Base-by-base conservation (phyloP, 768 basidiomycete species). In the Galerina sulciceps region DNA sequence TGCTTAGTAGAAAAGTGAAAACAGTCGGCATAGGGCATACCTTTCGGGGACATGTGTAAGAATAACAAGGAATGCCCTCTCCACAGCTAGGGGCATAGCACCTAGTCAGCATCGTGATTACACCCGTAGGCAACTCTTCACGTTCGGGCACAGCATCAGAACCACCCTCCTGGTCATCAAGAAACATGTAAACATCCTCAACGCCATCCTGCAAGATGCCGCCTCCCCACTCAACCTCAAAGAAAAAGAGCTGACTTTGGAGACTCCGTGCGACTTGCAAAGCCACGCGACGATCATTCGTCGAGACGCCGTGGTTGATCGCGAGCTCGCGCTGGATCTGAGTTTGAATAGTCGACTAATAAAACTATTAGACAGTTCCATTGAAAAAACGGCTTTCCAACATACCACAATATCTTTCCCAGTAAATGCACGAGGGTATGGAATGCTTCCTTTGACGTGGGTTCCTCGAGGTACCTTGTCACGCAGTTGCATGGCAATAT, bases 181-280 rank as follows among this genome's bases (percentile, higher is more conserved):
- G 78, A 73, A 97, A 96, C 81, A 90, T 91, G 75, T 92, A 97
- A 6, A 97, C 94, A 61, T 96, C 93, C 67, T 96, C 94, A 4
- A 96, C 91, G 3, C 91, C 88, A 67, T 96, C 94, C 55, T 90
- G 86, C 54, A 97, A 75, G 1, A 88, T 80, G 17, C 88, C 85
- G 49, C 88, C 87, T 31, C 91, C 93, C 93, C 95, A 96, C 69
- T 98, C 95, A 6, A 98, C 95, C 71, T 99, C 96, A 69, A 94
- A 93, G 73, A 97, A 96, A 80, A 94, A 98, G 4, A 99, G 81
- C 70, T 96, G 94, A 58, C 85, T 89, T 69, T 98, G 95, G 37
- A 99, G 79, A 57, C 91, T 93, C 38, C 94, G 87, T 4, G 94
- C 97, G 37, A 96, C 89, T 69, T 91, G 88, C 26, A 97, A 76